phyloP scores from a whole-genome alignment of 441 rosid genomes.

The Dalechampia spathulata region DNA sequence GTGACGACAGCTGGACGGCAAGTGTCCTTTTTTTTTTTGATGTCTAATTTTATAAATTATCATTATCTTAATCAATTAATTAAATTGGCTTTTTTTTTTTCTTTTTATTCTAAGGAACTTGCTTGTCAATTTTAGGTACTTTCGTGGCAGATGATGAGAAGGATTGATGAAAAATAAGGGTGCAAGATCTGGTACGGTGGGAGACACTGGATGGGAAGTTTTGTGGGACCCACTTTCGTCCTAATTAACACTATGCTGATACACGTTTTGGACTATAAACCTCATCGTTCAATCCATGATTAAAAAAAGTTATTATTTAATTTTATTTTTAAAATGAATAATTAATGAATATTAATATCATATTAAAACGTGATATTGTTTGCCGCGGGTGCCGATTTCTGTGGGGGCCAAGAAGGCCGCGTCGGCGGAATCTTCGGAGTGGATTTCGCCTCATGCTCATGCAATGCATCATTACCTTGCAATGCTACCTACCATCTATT shows the following conservation, averaged over 20 bases:
- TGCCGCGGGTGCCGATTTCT: not conserved
- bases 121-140: not conserved
- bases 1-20: conserved; percentile 20
- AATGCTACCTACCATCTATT: too few relatives aligned
- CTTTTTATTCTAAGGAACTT: too few relatives aligned
- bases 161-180: not conserved
- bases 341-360: too few relatives aligned
- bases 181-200: not conserved
- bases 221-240: not conserved
- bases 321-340: too few relatives aligned
- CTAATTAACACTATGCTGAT: too few relatives aligned
- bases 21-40: conserved; percentile 1
- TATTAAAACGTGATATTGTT: too few relatives aligned
- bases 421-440: conserved; percentile 8
- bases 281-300: too few relatives aligned
- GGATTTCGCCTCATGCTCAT: not conserved
- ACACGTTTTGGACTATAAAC: too few relatives aligned
- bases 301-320: too few relatives aligned
- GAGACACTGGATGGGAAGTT: too few relatives aligned
- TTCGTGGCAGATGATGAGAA: not conserved
- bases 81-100: too few relatives aligned
- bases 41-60: not conserved
- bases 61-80: too few relatives aligned
- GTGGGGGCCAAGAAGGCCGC: not conserved
- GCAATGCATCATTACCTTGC: not conserved